A percentile compares a stretch with the other conserved stretches of the same genome.
These are phyloP conservation scores for Hippophae tibetana DNA, from an alignment of 306 rosid species.

Conservation along the genomic window DNA sequence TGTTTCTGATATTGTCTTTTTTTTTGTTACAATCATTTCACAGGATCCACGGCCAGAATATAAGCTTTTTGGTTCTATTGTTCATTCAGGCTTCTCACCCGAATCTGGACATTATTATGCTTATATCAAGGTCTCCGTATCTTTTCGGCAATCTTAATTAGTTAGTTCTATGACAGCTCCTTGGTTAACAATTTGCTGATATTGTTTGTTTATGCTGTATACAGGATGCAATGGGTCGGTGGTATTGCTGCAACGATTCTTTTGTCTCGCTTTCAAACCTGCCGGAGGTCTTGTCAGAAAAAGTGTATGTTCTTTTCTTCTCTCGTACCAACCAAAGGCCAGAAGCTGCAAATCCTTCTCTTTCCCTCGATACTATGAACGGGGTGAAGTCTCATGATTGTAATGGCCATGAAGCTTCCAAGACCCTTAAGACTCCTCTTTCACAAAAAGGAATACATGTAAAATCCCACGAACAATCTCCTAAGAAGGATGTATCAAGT, in stretches of 20 bases:
- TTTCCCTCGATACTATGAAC: slow-evolving; percentile 26
- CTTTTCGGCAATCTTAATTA: not conserved
- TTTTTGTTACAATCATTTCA: slow-evolving; percentile 9
- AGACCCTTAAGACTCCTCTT: slow-evolving; percentile 35
- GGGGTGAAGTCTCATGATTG: slow-evolving; percentile 50
- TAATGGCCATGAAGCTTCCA: slow-evolving; percentile 57
- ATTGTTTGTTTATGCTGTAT: slow-evolving; percentile 19
- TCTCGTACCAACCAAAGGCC: slow-evolving; percentile 78
- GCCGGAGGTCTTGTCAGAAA: slow-evolving; percentile 86
- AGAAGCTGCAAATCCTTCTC: slow-evolving; percentile 31
- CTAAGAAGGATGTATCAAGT: slow-evolving; percentile 35
- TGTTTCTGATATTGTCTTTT: not conserved
- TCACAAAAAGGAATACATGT: slow-evolving; percentile 32
- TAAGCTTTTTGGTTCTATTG: slow-evolving; percentile 93
- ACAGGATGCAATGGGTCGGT: slow-evolving; percentile 83
- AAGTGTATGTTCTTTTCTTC: slow-evolving; percentile 88
- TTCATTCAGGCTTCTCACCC: slow-evolving; percentile 92
- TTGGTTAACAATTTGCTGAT: not conserved
- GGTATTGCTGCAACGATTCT: slow-evolving; percentile 96
- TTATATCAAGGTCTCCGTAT: slow-evolving; percentile 61
- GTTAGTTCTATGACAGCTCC: not conserved
- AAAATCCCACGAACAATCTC: slow-evolving; percentile 45
- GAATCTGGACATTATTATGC: slow-evolving; percentile 98
- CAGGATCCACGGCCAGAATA: slow-evolving; percentile 93
- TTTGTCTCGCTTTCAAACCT: slow-evolving; percentile 63